Base-by-base conservation (phyloP, 1,284 basidiomycete species). In the Phellopilus nigrolimitatus region DNA sequence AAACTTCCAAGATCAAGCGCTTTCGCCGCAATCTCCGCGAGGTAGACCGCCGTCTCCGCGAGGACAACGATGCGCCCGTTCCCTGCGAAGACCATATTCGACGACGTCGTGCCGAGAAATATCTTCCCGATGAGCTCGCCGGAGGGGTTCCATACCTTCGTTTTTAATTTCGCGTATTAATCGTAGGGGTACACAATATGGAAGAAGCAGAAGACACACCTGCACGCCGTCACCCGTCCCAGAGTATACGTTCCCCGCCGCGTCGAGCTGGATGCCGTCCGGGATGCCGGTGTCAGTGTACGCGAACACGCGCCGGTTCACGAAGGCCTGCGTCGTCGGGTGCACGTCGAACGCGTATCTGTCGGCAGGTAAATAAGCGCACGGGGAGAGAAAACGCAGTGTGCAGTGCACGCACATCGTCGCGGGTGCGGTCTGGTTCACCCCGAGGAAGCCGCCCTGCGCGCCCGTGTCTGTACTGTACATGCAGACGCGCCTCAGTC, bases 261-360 rank as follows among this genome's bases (percentile, higher is more conserved):
- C 67, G 60, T 91, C 86, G 25, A 72, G 65, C 58, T 78, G 76
- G 28, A 80, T 61, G n/a, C 76, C 79, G 56, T 80, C 79, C 0
- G 86, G 79, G 19, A 84, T 61, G 3, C 86, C 85, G 10, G 80
- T 71, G 59, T 86, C 81, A 24, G 72, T 62, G 59, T 80, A 88
- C 2, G 88, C 86, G 61, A 92, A 88, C 6, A 85, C 72, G 13
- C 82, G 75, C 25, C 84, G 77, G 60, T 88, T 85, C 38, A 59
- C 66, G 62, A 86, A 84, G 1, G 67, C 66, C 28, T 80, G 73
- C 0, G 75, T 77, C 17, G 66, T 71, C 12, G 76, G 68, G 57
- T 84, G 76, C 27, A 92, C 82, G 58, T 89, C 84, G 60, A 77
- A 91, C 4, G 71, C 76, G 61, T 91, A 91, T 49, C 86, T 88